Evolutionary conservation across 2,329 filamentous ascomycete species (phyloP), one percentile per base, ranked within the genome.

Genomic region (Rutstroemia sp.): DNA sequence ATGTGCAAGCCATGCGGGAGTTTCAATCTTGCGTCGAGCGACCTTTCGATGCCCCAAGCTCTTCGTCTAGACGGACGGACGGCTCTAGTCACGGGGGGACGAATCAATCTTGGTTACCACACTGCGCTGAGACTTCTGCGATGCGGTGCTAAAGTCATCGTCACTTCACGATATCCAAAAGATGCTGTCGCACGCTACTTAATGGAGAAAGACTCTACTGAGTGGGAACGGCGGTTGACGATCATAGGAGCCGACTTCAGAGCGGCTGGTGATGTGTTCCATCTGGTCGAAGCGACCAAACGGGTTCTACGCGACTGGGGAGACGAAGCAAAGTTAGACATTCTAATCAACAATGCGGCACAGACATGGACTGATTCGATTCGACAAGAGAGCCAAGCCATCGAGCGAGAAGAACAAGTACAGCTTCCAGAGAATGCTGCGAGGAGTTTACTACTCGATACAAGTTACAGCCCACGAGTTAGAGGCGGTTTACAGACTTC

Each of bases 341-440:
- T 62, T 21, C 48, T 62, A 19, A 56, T 62, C 49, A 62, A 62
- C n/a, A 62, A 60, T 23, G 57, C 60, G 5, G 60, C 60, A 14
- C 60, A 62, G 34, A 62, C 60, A 7, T 57, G 51, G 51, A 62
- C 60, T 7, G 60, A 62, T 39, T 50, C 58, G 2, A 4, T 60
- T 6, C 47, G 57, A 30, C 46, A 55, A 19, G 60, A 62, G 16
- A 42, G 23, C 17, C 25, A 46, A 27, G 60, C 58, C 0, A 51
- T 60, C 14, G 21, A 59, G 16, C 19, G 30, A n/a, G 60, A 62
- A 27, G 8, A 51, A 12, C 44, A 40, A 36, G 25, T 39, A 16
- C 2, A 23, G 25, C 44, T 39, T 40, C 19, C 36, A 5, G 21
- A 40, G 7, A n/a, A 17, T 17, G 10, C 38, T 2, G 8, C 12